phyloP scores from a whole-genome alignment of 768 basidiomycete species.

The Fistulinella prunicolor region DNA sequence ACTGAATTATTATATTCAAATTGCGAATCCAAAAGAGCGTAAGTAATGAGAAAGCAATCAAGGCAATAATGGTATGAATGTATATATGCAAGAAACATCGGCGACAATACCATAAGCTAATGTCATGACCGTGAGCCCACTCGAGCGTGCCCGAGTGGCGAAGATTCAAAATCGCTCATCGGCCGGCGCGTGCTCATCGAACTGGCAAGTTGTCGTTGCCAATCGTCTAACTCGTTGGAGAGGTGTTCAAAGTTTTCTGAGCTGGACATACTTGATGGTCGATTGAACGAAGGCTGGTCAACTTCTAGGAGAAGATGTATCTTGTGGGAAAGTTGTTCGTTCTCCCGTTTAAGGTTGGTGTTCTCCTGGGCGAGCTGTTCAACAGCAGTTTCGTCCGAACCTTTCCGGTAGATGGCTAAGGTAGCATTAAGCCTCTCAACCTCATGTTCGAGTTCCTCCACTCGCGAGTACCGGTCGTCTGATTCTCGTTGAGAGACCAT shows the following conservation, averaged over 20 bases:
- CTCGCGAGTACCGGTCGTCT: slow-evolving; percentile 69
- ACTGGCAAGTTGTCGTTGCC: slow-evolving; percentile 81
- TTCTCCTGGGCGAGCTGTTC: slow-evolving; percentile 87
- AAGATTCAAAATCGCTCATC: slow-evolving; percentile 68
- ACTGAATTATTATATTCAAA: slow-evolving; percentile 35
- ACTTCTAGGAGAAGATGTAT: slow-evolving; percentile 86
- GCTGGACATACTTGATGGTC: slow-evolving; percentile 72
- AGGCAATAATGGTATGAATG: slow-evolving; percentile 34
- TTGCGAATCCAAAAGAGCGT: slow-evolving; percentile 58
- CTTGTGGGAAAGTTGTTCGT: slow-evolving; percentile 88
- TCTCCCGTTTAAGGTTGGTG: slow-evolving; percentile 73
- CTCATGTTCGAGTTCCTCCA: slow-evolving; percentile 79
- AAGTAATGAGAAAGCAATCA: slow-evolving; percentile 37
- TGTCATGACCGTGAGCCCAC: slow-evolving; percentile 53
- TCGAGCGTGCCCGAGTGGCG: slow-evolving; percentile 53
- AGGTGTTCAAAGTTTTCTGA: slow-evolving; percentile 83
- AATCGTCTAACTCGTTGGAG: slow-evolving; percentile 79
- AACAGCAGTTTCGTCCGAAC: slow-evolving; percentile 70
- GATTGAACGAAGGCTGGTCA: slow-evolving; percentile 72
- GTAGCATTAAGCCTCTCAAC: slow-evolving; percentile 73
- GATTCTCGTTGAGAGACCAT: slow-evolving; percentile 73
- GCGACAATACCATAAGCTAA: slow-evolving; percentile 9
- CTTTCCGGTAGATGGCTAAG: slow-evolving; percentile 69
- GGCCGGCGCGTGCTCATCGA: slow-evolving; percentile 73
- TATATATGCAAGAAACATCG: slow-evolving; percentile 33